Evolutionary conservation across 1,284 basidiomycete species (phyloP).

Genomic region (Malassezia brasiliensis): DNA sequence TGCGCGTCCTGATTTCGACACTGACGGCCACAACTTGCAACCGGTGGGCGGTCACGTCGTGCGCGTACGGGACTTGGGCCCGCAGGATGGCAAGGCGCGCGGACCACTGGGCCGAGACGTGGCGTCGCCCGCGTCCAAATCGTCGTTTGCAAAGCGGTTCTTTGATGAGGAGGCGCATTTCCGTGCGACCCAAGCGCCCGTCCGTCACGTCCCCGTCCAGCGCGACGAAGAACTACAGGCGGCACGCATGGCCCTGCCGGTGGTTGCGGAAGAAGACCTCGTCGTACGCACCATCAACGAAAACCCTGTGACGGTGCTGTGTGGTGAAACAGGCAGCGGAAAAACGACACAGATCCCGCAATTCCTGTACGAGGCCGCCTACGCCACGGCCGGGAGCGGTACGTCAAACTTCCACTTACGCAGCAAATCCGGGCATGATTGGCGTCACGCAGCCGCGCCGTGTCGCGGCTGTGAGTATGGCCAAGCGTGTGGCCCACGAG

Average conservation of each 20-base stretch:
- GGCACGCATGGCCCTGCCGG: conserved; percentile 70
- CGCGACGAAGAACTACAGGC: conserved; percentile 25
- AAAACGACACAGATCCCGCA: conserved; percentile 98
- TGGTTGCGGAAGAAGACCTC: conserved; percentile 82
- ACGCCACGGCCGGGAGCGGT: conserved; percentile 73
- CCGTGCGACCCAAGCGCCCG: background rate
- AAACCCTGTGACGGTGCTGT: conserved; percentile 66
- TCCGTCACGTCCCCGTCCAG: conserved; percentile 15
- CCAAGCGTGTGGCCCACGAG: conserved; percentile 78
- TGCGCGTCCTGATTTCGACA: conserved; percentile 5
- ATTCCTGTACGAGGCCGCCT: conserved; percentile 85
- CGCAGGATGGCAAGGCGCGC: conserved; percentile 38
- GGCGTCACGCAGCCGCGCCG: conserved; percentile 94
- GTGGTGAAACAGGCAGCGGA: conserved; percentile 85
- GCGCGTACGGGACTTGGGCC: conserved; percentile 37
- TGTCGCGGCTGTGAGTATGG: conserved; percentile 94
- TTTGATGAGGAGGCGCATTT: conserved; percentile 17
- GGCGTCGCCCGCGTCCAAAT: conserved; percentile 16
- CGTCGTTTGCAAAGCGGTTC: conserved; percentile 30
- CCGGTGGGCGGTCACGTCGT: conserved; percentile 36
- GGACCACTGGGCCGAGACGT: conserved; percentile 41
- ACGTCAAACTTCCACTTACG: background rate
- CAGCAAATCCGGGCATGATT: conserved; percentile 95
- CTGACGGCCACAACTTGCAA: conserved; percentile 20
- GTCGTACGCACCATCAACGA: conserved; percentile 85